phyloP scores from a whole-genome alignment of 2,329 filamentous ascomycete species.

The Orbilia blumenaviensis region DNA sequence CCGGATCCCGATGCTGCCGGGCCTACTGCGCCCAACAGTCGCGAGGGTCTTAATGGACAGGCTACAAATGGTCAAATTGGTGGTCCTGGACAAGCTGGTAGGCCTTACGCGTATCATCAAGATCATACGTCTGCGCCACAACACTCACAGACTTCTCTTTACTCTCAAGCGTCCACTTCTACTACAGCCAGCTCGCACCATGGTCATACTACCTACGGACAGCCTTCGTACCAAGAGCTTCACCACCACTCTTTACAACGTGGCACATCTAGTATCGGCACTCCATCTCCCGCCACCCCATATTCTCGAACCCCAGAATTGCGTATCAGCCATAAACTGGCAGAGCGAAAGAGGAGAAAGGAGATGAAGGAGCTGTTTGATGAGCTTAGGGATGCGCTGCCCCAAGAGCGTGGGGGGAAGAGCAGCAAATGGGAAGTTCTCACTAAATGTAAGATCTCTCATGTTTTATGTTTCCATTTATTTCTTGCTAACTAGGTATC shows the following conservation, averaged over 20 bases:
- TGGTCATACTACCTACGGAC: slow-evolving; percentile 23
- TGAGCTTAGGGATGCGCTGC: slow-evolving; percentile 78
- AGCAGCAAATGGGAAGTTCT: slow-evolving; percentile 90
- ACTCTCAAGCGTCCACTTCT: slow-evolving; percentile 50
- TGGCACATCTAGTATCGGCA: slow-evolving; percentile 47
- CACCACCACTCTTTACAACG: slow-evolving; percentile 57
- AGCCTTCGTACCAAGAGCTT: slow-evolving; percentile 47
- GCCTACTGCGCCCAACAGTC: slow-evolving; percentile 53
- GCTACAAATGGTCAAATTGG: slow-evolving; percentile 13
- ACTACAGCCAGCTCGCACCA: slow-evolving; percentile 50
- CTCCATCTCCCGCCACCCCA: slow-evolving; percentile 62
- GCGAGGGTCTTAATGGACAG: slow-evolving; percentile 38
- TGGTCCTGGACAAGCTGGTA: slow-evolving; percentile 23
- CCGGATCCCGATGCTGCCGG: slow-evolving; percentile 58
- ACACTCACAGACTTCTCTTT: slow-evolving; percentile 53
- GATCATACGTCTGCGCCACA: slow-evolving; percentile 45
- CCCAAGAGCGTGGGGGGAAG: slow-evolving; percentile 81
- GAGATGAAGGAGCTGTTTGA: slow-evolving; percentile 92
- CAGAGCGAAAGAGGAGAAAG: slow-evolving; percentile 81
- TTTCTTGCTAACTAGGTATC: slow-evolving; percentile 25
- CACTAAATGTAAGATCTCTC: slow-evolving; percentile 74
- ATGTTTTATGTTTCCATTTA: background rate
- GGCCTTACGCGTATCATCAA: slow-evolving; percentile 50
- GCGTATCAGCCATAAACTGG: slow-evolving; percentile 83
- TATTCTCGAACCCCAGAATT: slow-evolving; percentile 85